Evolutionary conservation across 805 yeast species (phyloP).

Genomic region (Wickerhamiella occidentalis): DNA sequence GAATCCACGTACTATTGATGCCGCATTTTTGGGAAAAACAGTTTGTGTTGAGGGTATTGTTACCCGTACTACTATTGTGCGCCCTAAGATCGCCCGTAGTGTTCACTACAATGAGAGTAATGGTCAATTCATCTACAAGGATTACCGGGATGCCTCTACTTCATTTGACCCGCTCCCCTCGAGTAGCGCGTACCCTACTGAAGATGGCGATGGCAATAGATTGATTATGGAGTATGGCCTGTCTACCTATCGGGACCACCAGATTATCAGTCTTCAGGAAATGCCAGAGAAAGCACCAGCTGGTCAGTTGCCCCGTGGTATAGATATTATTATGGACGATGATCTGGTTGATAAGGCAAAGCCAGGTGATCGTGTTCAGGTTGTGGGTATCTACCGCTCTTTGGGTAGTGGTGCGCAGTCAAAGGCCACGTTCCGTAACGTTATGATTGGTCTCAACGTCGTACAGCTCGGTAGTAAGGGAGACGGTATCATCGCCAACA

Average conservation of each 20-base stretch:
- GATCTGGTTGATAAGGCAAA: conserved; percentile 85
- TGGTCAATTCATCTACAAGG: conserved; percentile 76
- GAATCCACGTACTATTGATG: conserved; percentile 75
- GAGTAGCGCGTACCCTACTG: conserved; percentile 81
- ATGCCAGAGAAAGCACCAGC: conserved; percentile 98
- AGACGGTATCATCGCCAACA: conserved; percentile 59
- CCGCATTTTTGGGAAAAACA: conserved; percentile 65
- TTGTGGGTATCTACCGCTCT: conserved; percentile 88
- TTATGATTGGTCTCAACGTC: conserved; percentile 78
- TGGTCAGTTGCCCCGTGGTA: conserved; percentile 88
- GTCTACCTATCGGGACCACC: conserved; percentile 87
- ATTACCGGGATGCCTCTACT: conserved; percentile 85
- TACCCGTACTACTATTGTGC: conserved; percentile 79
- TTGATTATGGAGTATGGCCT: conserved; percentile 85
- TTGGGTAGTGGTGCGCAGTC: conserved; percentile 56
- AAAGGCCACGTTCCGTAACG: conserved; percentile 62
- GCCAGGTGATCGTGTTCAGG: conserved; percentile 92
- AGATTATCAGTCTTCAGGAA: conserved; percentile 85
- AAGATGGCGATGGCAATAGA: conserved; percentile 83
- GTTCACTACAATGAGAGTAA: conserved; percentile 86
- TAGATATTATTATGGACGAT: conserved; percentile 87
- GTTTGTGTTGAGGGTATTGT: conserved; percentile 91
- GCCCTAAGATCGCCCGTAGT: conserved; percentile 84
- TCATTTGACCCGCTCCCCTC: conserved; percentile 75
- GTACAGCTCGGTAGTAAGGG: conserved; percentile 83